Evolutionary conservation across 163 green algal genomes (phyloP).

Genomic region (Volvox carteri): DNA sequence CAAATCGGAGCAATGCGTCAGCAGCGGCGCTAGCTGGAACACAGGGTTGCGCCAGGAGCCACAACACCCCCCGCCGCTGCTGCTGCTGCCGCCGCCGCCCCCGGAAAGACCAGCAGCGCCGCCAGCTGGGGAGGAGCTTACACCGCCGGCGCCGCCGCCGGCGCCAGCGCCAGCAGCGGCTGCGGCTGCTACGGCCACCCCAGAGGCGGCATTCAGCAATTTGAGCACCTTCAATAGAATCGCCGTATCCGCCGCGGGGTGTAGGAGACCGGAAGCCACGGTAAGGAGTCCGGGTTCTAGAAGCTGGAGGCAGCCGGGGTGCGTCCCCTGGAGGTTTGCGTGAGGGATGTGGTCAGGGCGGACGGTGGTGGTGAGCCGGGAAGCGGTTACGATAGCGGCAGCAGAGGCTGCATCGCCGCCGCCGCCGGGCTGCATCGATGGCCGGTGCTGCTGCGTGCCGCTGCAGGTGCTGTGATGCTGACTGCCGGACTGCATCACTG

Average conservation of each 20-base stretch:
- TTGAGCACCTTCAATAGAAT: conserved; percentile 48
- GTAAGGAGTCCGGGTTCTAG: conserved; percentile 50
- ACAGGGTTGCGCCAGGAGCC: conserved; percentile 47
- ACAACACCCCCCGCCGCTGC: neutral
- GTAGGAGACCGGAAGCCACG: conserved; percentile 44
- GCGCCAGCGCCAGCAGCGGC: no score
- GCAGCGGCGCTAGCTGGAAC: conserved; percentile 46
- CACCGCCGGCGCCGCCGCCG: neutral
- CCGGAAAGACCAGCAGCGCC: neutral
- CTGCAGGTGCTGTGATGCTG: no score
- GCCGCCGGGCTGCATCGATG: neutral
- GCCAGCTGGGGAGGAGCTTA: neutral
- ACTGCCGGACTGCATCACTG: no score
- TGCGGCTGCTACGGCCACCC: neutral
- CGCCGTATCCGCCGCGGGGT: neutral
- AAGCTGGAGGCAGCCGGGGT: neutral
- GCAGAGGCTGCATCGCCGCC: neutral
- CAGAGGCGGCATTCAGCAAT: conserved; percentile 20
- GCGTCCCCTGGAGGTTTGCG: no score
- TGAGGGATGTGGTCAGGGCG: neutral
- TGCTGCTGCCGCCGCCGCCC: no score
- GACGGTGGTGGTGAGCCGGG: neutral
- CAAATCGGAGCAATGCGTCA: conserved; percentile 44
- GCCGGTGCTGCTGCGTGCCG: neutral
- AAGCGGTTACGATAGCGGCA: neutral